Percentiles rank a stretch among this genome's conserved stretches.
Evolutionary conservation across 1,284 basidiomycete species (phyloP).

Genomic region (Ceratorhiza oryzae-sativae): DNA sequence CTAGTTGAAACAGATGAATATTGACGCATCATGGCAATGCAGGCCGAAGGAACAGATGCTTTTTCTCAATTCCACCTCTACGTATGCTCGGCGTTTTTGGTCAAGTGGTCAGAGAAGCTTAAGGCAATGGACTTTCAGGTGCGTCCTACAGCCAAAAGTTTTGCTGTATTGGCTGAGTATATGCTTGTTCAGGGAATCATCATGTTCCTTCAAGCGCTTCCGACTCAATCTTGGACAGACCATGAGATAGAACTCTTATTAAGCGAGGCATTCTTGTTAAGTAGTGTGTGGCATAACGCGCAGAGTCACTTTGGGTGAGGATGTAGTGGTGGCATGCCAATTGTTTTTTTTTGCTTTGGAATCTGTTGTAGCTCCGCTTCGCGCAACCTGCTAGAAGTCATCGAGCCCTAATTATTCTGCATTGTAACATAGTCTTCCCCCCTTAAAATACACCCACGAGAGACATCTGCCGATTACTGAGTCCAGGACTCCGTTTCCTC

Average conservation of each 20-base stretch:
- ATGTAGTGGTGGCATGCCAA: background rate
- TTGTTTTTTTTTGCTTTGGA: background rate
- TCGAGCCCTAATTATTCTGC: no score
- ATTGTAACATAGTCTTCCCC: no score
- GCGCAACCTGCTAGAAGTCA: no score
- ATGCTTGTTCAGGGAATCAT: slow-evolving; percentile 80
- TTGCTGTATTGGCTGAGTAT: background rate
- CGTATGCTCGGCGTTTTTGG: slow-evolving; percentile 93
- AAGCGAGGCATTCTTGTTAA: slow-evolving; percentile 94
- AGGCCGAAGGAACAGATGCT: slow-evolving; percentile 94
- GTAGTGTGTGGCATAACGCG: slow-evolving; percentile 92
- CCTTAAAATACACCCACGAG: no score
- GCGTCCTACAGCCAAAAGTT: slow-evolving; percentile 43
- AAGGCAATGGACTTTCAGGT: slow-evolving; percentile 97
- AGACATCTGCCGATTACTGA: no score
- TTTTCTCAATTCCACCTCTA: slow-evolving; percentile 98
- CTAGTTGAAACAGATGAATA: background rate
- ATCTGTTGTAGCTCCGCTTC: no score
- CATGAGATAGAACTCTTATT: slow-evolving; percentile 95
- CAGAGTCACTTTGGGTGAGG: slow-evolving; percentile 78
- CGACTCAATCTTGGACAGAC: slow-evolving; percentile 94
- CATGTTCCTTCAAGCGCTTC: slow-evolving; percentile 97
- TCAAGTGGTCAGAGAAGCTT: slow-evolving; percentile 89
- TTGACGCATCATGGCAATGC: background rate
- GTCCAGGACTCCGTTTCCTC: no score